phyloP scores from a whole-genome alignment of 495 filamentous ascomycete genomes.

The Massariosphaeria phaeospora region DNA sequence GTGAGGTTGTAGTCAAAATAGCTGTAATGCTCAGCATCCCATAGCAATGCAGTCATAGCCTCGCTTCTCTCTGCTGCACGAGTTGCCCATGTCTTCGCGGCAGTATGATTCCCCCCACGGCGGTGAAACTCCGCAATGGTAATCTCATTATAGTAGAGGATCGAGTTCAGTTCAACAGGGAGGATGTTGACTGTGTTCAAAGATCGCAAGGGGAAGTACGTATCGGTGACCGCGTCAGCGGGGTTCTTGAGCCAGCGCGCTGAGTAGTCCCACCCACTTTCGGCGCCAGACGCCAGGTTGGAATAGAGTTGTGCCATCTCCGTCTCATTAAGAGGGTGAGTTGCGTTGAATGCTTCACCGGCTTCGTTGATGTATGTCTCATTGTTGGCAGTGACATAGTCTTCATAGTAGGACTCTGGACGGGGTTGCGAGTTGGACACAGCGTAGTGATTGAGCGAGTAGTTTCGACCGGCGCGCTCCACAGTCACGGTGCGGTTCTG shows the following conservation, averaged over 20 bases:
- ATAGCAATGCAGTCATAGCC: conserved; percentile 32
- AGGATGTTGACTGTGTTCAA: conserved; percentile 30
- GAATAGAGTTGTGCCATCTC: conserved; percentile 29
- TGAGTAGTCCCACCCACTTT: conserved; percentile 34
- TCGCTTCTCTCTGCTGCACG: conserved; percentile 23
- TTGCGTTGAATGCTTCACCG: conserved; percentile 29
- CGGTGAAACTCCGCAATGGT: conserved; percentile 24
- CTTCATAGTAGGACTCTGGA: conserved; percentile 35
- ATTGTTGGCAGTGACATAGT: conserved; percentile 34
- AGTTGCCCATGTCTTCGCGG: conserved; percentile 7
- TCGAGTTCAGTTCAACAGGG: conserved; percentile 34
- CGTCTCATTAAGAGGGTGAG: conserved; percentile 15
- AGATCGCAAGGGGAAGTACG: conserved; percentile 35
- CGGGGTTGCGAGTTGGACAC: conserved; percentile 33
- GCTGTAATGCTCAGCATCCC: conserved; percentile 26
- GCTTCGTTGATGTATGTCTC: conserved; percentile 29
- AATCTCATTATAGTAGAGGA: conserved; percentile 35
- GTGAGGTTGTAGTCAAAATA: conserved; percentile 39
- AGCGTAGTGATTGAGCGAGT: conserved; percentile 29
- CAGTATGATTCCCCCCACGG: conserved; percentile 23
- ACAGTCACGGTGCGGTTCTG: conserved; percentile 30
- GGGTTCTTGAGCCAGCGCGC: conserved; percentile 32
- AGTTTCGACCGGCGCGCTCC: conserved; percentile 8
- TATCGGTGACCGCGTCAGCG: conserved; percentile 31
- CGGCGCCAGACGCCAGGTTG: conserved; percentile 32